Evolutionary conservation across 306 rosid species (phyloP).

Genomic region (Senna tora): DNA sequence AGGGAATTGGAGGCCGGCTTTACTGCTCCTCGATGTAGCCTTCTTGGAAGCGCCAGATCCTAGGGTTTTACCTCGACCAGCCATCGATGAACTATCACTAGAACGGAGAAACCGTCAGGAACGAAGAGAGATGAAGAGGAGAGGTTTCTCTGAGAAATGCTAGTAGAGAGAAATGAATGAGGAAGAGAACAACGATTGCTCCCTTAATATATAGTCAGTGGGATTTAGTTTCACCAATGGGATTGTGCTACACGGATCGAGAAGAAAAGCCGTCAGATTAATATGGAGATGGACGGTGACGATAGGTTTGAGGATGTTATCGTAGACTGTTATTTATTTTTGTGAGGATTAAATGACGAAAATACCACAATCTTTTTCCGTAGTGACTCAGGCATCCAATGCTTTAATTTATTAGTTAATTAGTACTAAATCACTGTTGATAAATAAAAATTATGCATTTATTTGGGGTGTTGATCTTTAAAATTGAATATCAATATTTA

Average conservation of each 20-base stretch:
- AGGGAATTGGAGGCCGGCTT: slow-evolving; percentile 91
- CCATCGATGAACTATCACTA: slow-evolving; percentile 25
- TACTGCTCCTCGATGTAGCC: slow-evolving; percentile 82
- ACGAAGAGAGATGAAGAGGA: neutral
- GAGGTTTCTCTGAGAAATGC: no score
- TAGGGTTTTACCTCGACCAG: slow-evolving; percentile 76
- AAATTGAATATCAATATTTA: no score
- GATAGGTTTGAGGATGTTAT: slow-evolving; percentile 38
- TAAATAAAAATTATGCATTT: no score
- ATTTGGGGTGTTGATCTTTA: no score
- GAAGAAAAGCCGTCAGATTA: slow-evolving; percentile 37
- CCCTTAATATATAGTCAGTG: slow-evolving; percentile 47
- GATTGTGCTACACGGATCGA: slow-evolving; percentile 52
- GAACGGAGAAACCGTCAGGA: neutral
- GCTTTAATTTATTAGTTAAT: no score
- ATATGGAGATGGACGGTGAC: slow-evolving; percentile 5
- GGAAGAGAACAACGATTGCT: neutral
- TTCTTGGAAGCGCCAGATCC: slow-evolving; percentile 74
- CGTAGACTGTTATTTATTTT: neutral
- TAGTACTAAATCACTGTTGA: no score
- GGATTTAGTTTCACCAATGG: slow-evolving; percentile 43
- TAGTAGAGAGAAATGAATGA: neutral
- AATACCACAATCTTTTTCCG: slow-evolving; percentile 1
- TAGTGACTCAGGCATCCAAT: no score
- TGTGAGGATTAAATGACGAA: slow-evolving; percentile 9